Percentiles rank a stretch among this genome's conserved stretches.
Evolutionary conservation across 805 yeast species (phyloP).

Genomic region (Groenewaldozyma salmanticensis): DNA sequence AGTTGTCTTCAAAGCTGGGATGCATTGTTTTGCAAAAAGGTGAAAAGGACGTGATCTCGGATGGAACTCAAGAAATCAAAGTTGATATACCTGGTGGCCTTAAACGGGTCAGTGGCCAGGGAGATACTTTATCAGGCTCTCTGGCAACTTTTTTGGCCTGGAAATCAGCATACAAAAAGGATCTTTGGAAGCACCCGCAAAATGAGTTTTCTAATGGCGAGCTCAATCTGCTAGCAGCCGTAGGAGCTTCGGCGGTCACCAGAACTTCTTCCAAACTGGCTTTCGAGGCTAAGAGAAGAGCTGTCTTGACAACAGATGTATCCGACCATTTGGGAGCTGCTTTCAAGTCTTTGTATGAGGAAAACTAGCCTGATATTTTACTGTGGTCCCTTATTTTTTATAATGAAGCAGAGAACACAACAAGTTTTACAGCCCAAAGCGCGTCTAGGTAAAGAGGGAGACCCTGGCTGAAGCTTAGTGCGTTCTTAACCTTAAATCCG

Average conservation of each 20-base stretch:
- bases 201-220: too few species aligned
- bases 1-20: conserved; percentile 42
- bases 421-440: too few species aligned
- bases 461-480: too few species aligned
- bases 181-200: conserved; percentile 54
- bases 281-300: conserved; percentile 52
- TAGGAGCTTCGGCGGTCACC: conserved; percentile 61
- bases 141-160: conserved; percentile 77
- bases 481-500: too few species aligned
- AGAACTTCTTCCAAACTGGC: conserved; percentile 59
- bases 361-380: too few species aligned
- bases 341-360: conserved; percentile 37
- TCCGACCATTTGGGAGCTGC: conserved; percentile 60
- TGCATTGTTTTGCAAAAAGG: conserved; percentile 69
- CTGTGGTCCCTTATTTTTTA: too few species aligned
- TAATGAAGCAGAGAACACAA: too few species aligned
- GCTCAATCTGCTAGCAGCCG: conserved; percentile 37
- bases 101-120: conserved; percentile 93
- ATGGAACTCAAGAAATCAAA: conserved; percentile 34
- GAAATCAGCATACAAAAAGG: conserved; percentile 53
- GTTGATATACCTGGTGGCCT: conserved; percentile 51
- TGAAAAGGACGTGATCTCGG: conserved; percentile 48
- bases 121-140: conserved; percentile 83
- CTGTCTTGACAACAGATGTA: conserved; percentile 79
- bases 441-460: too few species aligned